These are phyloP conservation scores for Fusarium multiceps DNA, from an alignment of 2,329 filamentous ascomycete species.

Conservation along the genomic window DNA sequence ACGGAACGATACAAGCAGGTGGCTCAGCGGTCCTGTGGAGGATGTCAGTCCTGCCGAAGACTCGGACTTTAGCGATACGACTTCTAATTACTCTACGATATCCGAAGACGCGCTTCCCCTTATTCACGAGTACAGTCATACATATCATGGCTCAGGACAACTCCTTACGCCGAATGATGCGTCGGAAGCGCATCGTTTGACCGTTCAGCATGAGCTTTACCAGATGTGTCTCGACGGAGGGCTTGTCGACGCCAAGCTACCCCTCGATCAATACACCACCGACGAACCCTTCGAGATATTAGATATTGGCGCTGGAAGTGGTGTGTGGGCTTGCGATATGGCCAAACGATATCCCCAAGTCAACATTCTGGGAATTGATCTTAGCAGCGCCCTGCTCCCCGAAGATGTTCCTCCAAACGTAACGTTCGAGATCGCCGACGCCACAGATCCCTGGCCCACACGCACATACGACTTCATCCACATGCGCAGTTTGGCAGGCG, in stretches of 20 bases:
- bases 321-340: conserved; percentile 58
- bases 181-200: conserved; percentile 48
- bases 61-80: conserved; percentile 44
- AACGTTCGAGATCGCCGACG: conserved; percentile 68
- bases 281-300: conserved; percentile 49
- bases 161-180: conserved; percentile 51
- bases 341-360: conserved; percentile 54
- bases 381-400: conserved; percentile 55
- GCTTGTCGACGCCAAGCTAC: conserved; percentile 49
- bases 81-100: conserved; percentile 51
- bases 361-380: conserved; percentile 55
- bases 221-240: conserved; percentile 50
- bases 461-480: conserved; percentile 56
- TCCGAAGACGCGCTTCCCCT: conserved; percentile 50
- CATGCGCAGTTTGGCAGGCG: conserved; percentile 56
- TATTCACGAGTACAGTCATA: conserved; percentile 51
- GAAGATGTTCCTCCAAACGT: conserved; percentile 67
- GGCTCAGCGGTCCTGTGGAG: conserved; percentile 21
- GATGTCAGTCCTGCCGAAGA: conserved; percentile 36
- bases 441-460: conserved; percentile 59
- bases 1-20: conserved; percentile 1
- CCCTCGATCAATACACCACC: conserved; percentile 40
- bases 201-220: conserved; percentile 51
- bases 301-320: conserved; percentile 57
- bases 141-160: conserved; percentile 52